Base-by-base conservation (phyloP, 192 early-diverging fungal species). In the Borealophlyctis nickersoniae region DNA sequence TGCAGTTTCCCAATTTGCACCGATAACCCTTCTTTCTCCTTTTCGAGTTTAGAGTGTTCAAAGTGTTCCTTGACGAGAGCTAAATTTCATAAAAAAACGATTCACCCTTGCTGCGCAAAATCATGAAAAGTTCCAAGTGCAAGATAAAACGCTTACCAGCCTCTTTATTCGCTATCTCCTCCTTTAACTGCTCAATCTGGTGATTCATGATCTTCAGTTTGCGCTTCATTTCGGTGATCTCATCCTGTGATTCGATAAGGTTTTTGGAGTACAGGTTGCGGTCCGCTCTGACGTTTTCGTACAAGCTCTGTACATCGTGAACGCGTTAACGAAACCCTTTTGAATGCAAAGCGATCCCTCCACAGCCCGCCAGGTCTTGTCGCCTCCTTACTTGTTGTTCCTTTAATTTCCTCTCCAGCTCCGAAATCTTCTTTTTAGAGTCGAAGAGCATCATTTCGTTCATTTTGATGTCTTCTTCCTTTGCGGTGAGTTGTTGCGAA, bases 121-220 rank as follows among this genome's bases (percentile, higher is more conserved):
- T 55, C 34, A 33, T 48, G 49, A 9, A 27, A 52, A 66, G 32
- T 34, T 16, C 50, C 27, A 73, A 65, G 60, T 53, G 24, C 68
- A 32, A 34, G n/a, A 23, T n/a, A 26, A 23, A 34, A 39, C 26
- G 23, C 60, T 4, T 56, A 84, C 82, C 80, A 28, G 68, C 66
- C 56, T 86, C 84, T 54, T 81, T 81, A 61, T 67, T 75, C 11
- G 76, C 67, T 59, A 86, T 78, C 65, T 86, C 84, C 51, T 86
- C 84, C 56, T 86, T 86, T 0, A 84, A 63, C 71, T 86, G 84
- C 57, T 84, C 81, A 22, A 86, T 74, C 56, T 86, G 84, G 64
- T 86, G 84, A 7, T 52, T 70, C 81, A 86, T 80, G 33, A 86
- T 86, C 62, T 86, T 86, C 32, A 81, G 55, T 59, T 86, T 86